phyloP scores from a whole-genome alignment of 768 basidiomycete species.

The Phlebiopsis gigantea region DNA sequence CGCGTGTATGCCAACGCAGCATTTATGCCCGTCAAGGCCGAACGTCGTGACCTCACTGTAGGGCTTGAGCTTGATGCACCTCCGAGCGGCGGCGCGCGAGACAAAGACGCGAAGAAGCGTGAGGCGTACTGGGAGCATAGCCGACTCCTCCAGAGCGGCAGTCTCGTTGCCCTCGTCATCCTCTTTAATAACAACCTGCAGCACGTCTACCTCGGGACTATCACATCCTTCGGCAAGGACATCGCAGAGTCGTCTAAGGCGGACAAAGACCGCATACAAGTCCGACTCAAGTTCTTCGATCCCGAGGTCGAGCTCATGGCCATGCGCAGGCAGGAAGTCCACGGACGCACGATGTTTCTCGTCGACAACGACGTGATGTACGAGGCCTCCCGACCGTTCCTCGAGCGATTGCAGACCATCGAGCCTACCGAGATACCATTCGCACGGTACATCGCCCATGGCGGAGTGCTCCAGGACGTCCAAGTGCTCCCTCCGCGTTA shows the following conservation, averaged over 20 bases:
- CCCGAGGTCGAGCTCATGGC: conserved; percentile 41
- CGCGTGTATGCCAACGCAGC: conserved; percentile 53
- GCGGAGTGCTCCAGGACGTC: conserved; percentile 25
- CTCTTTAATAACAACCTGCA: conserved; percentile 20
- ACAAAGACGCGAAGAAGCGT: conserved; percentile 32
- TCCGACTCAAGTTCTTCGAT: conserved; percentile 63
- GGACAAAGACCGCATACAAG: conserved; percentile 29
- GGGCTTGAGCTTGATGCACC: conserved; percentile 46
- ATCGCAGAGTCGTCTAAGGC: conserved; percentile 38
- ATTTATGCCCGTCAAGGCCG: conserved; percentile 43
- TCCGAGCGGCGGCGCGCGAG: conserved; percentile 44
- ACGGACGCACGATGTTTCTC: conserved; percentile 24
- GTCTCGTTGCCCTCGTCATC: conserved; percentile 53
- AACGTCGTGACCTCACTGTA: conserved; percentile 47
- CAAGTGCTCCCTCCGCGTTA: conserved; percentile 50
- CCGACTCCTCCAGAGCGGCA: conserved; percentile 56
- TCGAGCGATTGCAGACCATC: conserved; percentile 46
- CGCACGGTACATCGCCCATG: conserved; percentile 43
- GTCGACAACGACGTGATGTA: conserved; percentile 64
- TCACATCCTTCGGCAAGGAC: conserved; percentile 39
- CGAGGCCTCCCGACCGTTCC: conserved; percentile 63
- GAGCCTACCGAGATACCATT: conserved; percentile 60
- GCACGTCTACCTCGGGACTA: conserved; percentile 47
- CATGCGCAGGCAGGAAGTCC: conserved; percentile 15
- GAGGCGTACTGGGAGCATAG: conserved; percentile 57